A percentile compares a stretch with the other conserved stretches of the same genome.
These are phyloP conservation scores for Amanita pseudoporphyria DNA, from an alignment of 768 basidiomycete genomes.

Conservation along the genomic window DNA sequence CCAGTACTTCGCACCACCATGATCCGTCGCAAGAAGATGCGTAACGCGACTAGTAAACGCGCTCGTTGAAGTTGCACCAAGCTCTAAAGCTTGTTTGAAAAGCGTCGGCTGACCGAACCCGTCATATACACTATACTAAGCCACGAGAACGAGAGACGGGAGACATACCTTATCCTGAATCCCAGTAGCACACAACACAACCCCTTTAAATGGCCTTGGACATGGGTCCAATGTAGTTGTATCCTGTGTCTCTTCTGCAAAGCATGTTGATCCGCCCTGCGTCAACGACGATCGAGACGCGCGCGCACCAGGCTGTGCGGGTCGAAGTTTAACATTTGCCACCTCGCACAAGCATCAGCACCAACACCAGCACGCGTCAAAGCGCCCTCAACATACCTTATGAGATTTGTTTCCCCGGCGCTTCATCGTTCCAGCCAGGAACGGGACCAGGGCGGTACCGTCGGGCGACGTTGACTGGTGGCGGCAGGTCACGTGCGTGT, in stretches of 20 bases:
- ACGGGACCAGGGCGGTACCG: too few relatives aligned
- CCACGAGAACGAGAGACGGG: not conserved
- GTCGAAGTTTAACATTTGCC: conserved; percentile 75
- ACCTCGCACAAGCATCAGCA: conserved; percentile 35
- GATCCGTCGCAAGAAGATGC: conserved; percentile 74
- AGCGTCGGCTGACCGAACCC: conserved; percentile 57
- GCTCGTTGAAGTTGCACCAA: conserved; percentile 61
- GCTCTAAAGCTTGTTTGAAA: conserved; percentile 69
- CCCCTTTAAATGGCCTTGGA: conserved; percentile 58
- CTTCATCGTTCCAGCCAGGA: conserved; percentile 25
- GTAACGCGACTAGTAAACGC: conserved; percentile 84
- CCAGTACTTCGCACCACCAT: conserved; percentile 78
- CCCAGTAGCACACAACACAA: conserved; percentile 69
- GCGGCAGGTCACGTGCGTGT: not conserved
- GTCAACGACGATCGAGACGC: conserved; percentile 14
- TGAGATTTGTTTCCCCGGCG: conserved; percentile 57
- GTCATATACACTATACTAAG: not conserved
- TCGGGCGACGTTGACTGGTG: not conserved
- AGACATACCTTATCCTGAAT: conserved; percentile 63
- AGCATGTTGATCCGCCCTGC: conserved; percentile 23
- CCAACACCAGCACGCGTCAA: not conserved
- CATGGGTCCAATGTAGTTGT: conserved; percentile 35
- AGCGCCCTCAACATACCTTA: conserved; percentile 32
- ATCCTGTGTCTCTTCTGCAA: conserved; percentile 44
- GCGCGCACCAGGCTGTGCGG: conserved; percentile 34